Percentiles rank a stretch among this genome's conserved stretches.
These are phyloP conservation scores for Rhizoclosmatium hyalinum DNA, from an alignment of 371 early-diverging fungal species.

Conservation along the genomic window DNA sequence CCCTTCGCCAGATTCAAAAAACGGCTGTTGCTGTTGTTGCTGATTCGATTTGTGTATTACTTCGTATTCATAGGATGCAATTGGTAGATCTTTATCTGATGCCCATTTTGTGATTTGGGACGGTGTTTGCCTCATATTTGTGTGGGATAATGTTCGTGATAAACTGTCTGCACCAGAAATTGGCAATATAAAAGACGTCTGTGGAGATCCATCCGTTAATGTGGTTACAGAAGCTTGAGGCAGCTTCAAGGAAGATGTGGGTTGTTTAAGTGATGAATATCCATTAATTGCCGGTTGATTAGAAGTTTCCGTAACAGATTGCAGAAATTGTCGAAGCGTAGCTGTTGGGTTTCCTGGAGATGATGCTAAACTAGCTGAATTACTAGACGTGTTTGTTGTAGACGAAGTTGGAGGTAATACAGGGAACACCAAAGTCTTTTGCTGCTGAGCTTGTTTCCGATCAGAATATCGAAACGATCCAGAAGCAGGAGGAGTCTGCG, in stretches of 20 bases:
- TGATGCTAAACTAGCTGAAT: neutral
- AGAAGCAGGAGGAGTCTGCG: neutral
- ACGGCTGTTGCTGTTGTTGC: neutral
- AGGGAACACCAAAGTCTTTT: neutral
- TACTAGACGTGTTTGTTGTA: neutral
- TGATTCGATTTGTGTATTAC: neutral
- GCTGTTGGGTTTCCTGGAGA: neutral
- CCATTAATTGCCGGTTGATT: too few species aligned
- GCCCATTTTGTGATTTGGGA: conserved; percentile 12
- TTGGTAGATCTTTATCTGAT: conserved; percentile 15
- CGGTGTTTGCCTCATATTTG: neutral
- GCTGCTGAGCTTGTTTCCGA: neutral
- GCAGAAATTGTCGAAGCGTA: neutral
- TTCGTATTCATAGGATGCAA: neutral
- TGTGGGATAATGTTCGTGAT: too few species aligned
- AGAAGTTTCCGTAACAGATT: neutral
- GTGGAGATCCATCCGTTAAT: too few species aligned
- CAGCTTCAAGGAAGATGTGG: too few species aligned
- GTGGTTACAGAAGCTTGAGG: too few species aligned
- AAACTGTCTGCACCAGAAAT: too few species aligned
- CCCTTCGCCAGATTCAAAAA: conserved; percentile 24
- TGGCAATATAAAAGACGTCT: too few species aligned
- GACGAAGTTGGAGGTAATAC: neutral
- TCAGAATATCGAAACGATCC: neutral
- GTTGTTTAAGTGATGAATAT: too few species aligned